Base-by-base conservation (phyloP, 2,329 filamentous ascomycete species). In the Neonectria coccinea region DNA sequence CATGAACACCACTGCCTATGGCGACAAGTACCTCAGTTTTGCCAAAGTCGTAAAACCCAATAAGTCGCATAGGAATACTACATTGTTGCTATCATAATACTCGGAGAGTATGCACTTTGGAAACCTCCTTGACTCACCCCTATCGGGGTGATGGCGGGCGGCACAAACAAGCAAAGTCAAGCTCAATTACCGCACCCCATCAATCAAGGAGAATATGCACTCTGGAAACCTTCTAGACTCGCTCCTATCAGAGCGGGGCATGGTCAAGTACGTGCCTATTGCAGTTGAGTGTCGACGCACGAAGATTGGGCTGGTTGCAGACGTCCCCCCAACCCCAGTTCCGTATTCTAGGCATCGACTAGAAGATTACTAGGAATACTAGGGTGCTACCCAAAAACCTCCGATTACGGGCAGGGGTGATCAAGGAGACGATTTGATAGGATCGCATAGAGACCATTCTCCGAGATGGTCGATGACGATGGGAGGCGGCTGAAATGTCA, bases 371-470 rank as follows among this genome's bases (percentile, higher is more conserved):
- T 20, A n/a, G 39, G 39, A 20, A n/a, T 18, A 1, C n/a, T 42
- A 18, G 45, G 39, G 47, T 53, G 20, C 29, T 44, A 58, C 45
- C 11, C 12, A 11, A 39, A 51, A 58, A 25, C 16, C 20, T 31
- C 8, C 20, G 27, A 44, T 22, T 10, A 16, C 5, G 7, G 10
- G 45, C n/a, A 36, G 18, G 54, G 9, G 44, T 36, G 12, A 31
- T 10, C 12, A 8, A 14, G n/a, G n/a, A 42, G 27, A 12, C 4
- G 42, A 16, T 57, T 20, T 63, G 50, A 63, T 63, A 63, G 60
- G 60, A 20, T 36, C 60, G 60, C 60, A 50, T 63, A 56, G 10
- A 25, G 29, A 25, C 5, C n/a, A 48, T 39, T 42, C 12, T 48
- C 44, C 55, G 44, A 57, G n/a, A 14, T 33, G 18, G 14, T 33